A percentile compares a stretch with the other conserved stretches of the same genome.
Conservation (phyloP, 1,139 yeast genomes). For the Lodderomyces orthopsilosis region DNA sequence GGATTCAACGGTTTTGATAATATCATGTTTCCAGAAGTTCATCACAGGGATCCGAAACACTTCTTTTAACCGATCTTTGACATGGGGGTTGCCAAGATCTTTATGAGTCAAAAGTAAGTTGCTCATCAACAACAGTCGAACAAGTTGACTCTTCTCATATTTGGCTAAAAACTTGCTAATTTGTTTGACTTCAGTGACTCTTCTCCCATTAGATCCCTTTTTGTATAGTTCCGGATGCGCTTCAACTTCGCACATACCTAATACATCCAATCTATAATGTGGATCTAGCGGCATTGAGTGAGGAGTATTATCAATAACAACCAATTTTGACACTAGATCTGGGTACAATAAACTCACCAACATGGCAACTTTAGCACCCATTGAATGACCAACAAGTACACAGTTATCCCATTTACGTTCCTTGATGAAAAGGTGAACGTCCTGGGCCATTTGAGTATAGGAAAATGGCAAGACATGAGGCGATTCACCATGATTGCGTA, state of each 20-base stretch:
- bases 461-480: conserved; percentile 43
- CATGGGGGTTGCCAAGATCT: conserved; percentile 12
- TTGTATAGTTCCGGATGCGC: conserved; percentile 8
- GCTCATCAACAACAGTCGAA: conserved; percentile 29
- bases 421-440: conserved; percentile 31
- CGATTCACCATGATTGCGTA: conserved; percentile 54
- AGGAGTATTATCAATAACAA: conserved; percentile 52
- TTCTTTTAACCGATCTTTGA: conserved; percentile 17
- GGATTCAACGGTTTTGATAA: conserved; percentile 32
- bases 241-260: conserved; percentile 36
- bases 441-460: conserved; percentile 42
- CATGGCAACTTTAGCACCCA: conserved; percentile 57
- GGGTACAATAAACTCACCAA: conserved; percentile 39
- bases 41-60: conserved; percentile 25
- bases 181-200: conserved; percentile 8
- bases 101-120: conserved; percentile 20
- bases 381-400: conserved; percentile 48
- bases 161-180: conserved; percentile 20
- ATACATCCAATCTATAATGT: conserved; percentile 25
- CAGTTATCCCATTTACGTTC: conserved; percentile 24
- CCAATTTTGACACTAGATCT: conserved; percentile 34
- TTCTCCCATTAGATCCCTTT: conserved; percentile 5
- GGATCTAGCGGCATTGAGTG: conserved; percentile 23
- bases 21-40: conserved; percentile 26
- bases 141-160: conserved; percentile 24